These are phyloP conservation scores for Sporothrix brasiliensis DNA, from an alignment of 2,329 filamentous ascomycete genomes.

Conservation along the genomic window DNA sequence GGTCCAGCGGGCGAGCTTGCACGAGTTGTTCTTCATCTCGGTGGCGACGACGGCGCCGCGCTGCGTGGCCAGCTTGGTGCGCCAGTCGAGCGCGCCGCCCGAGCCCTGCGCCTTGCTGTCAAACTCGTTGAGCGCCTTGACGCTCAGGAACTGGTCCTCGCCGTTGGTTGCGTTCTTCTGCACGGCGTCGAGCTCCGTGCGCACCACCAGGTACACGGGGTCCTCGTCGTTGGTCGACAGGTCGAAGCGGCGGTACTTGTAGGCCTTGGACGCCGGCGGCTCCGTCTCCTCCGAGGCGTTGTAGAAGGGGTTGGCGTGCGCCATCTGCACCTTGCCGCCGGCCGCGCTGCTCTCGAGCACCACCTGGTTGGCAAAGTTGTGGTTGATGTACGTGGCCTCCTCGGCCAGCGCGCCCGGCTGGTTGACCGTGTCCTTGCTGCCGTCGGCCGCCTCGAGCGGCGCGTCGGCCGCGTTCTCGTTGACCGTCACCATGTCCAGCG, in stretches of 20 bases:
- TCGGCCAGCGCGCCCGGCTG: constrained; percentile 89
- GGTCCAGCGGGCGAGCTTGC: constrained; percentile 97
- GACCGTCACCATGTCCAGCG: constrained; percentile 95
- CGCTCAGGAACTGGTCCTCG: constrained; percentile 85
- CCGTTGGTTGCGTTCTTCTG: constrained; percentile 92
- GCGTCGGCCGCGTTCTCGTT: constrained; percentile 98
- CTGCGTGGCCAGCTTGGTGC: constrained; percentile 89
- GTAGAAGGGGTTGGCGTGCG: constrained; percentile 95
- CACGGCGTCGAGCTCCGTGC: constrained; percentile 95
- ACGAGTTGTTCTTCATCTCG: constrained; percentile 99
- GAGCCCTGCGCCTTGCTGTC: constrained; percentile 96
- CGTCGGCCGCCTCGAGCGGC: constrained; percentile 86
- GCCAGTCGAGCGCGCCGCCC: constrained; percentile 94
- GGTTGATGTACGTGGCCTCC: constrained; percentile 99
- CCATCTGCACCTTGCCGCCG: constrained; percentile 78
- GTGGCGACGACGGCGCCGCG: constrained; percentile 96
- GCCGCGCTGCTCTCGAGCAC: constrained; percentile 78
- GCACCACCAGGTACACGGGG: constrained; percentile 87
- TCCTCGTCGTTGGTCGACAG: constrained; percentile 93
- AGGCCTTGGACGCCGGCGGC: constrained; percentile 91
- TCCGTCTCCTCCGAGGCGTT: constrained; percentile 90
- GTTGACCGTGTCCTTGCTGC: constrained; percentile 93
- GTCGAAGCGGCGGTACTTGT: constrained; percentile 98
- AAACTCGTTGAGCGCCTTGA: constrained; percentile 98
- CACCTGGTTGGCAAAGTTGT: constrained; percentile 97